phyloP scores from a whole-genome alignment of 192 early-diverging fungal species.

The Borealophlyctis nickersoniae region DNA sequence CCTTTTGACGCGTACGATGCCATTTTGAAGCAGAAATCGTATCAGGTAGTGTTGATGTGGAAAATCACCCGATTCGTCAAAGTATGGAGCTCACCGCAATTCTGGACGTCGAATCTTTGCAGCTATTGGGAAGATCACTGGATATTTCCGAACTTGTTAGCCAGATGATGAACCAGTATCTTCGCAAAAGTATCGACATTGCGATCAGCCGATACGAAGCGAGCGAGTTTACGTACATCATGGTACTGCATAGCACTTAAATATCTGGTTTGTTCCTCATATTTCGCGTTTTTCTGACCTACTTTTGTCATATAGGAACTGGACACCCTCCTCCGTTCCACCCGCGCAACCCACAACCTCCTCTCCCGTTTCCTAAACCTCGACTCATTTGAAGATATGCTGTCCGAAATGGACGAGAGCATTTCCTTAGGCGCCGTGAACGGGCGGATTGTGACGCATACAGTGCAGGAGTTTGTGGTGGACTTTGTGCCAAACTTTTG shows the following conservation, averaged over 20 bases:
- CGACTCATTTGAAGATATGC: constrained; percentile 47
- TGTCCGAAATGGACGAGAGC: constrained; percentile 43
- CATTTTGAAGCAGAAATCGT: constrained; percentile 34
- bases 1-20: constrained; percentile 26
- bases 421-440: constrained; percentile 19
- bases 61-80: too few relatives aligned
- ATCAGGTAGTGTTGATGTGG: constrained; percentile 15
- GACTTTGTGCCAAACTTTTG: constrained; percentile 56
- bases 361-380: constrained; percentile 35
- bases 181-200: constrained; percentile 41
- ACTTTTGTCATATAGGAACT: constrained; percentile 34
- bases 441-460: constrained; percentile 47
- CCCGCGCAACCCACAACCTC: constrained; percentile 35
- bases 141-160: constrained; percentile 36
- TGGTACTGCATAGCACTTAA: constrained; percentile 18
- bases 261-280: background rate
- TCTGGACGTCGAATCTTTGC: too few relatives aligned
- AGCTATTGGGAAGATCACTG: constrained; percentile 47
- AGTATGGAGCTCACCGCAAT: too few relatives aligned
- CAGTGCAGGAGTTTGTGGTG: constrained; percentile 63
- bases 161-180: constrained; percentile 40
- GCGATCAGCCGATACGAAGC: constrained; percentile 46
- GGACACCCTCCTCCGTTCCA: constrained; percentile 37
- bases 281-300: too few relatives aligned
- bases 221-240: constrained; percentile 35